Percentiles rank a stretch among this genome's conserved stretches.
phyloP scores from a whole-genome alignment of 306 rosid genomes.

The Dalbergia oliveri region DNA sequence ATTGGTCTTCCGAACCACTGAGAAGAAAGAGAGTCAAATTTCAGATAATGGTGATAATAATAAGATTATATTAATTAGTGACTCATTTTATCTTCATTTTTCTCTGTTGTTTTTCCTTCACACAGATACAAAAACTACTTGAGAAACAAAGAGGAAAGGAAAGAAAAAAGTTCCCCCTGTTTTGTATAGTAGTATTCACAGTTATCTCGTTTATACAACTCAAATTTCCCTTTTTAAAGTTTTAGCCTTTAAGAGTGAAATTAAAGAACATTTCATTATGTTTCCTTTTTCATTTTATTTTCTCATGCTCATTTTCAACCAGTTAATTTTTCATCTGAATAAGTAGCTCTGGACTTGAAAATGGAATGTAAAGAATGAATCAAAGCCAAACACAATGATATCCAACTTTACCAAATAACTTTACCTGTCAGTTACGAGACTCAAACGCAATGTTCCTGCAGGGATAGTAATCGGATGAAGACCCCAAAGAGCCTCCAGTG shows the following conservation, averaged over 20 bases:
- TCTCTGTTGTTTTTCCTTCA: constrained; percentile 19
- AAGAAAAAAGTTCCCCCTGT: constrained; percentile 10
- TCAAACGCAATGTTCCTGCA: constrained; percentile 72
- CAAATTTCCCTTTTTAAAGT: constrained; percentile 5
- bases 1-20: constrained; percentile 70
- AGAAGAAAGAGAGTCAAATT: no score
- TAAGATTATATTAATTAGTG: no score
- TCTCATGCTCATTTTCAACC: no score
- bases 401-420: constrained; percentile 48
- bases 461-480: constrained; percentile 92
- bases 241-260: constrained; percentile 7
- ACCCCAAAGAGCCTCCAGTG: constrained; percentile 78
- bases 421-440: constrained; percentile 83
- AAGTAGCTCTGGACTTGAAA: no score
- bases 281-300: neutral
- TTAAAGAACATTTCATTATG: constrained; percentile 35
- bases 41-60: no score
- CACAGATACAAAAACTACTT: neutral
- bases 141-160: constrained; percentile 38
- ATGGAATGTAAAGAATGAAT: neutral
- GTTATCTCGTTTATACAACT: neutral
- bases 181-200: neutral
- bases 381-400: constrained; percentile 40
- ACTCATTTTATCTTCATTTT: no score
- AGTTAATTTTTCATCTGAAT: no score